Evolutionary conservation across 140 eudicot genomes (phyloP).

Genomic region (Oenanthe javanica): DNA sequence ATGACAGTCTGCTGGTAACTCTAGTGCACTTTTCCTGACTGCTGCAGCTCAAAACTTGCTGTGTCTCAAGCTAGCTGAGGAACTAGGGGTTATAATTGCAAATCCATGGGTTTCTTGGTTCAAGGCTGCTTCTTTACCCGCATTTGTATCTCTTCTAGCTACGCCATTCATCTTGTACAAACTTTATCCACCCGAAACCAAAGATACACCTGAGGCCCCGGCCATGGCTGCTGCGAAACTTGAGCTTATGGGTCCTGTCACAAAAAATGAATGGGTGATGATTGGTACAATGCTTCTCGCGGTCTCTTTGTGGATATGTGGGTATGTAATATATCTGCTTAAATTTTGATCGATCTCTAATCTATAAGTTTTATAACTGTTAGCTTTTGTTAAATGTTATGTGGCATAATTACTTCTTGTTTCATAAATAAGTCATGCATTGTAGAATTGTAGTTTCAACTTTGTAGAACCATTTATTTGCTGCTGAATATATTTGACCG

Average conservation of each 20-base stretch:
- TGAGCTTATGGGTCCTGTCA: slow-evolving; percentile 49
- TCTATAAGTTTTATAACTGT: background rate
- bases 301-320: slow-evolving; percentile 45
- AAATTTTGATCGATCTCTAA: background rate
- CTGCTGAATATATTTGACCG: background rate
- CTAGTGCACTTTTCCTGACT: slow-evolving; percentile 63
- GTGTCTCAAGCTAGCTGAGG: slow-evolving; percentile 54
- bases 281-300: slow-evolving; percentile 54
- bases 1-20: slow-evolving; percentile 50
- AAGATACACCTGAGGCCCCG: slow-evolving; percentile 56
- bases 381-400: background rate
- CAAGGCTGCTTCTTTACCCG: slow-evolving; percentile 50
- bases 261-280: slow-evolving; percentile 43
- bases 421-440: background rate
- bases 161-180: slow-evolving; percentile 45
- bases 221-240: slow-evolving; percentile 41
- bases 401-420: background rate
- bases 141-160: slow-evolving; percentile 36
- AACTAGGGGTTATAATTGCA: slow-evolving; percentile 40
- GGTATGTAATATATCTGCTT: slow-evolving; percentile 17
- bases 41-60: slow-evolving; percentile 60
- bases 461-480: background rate
- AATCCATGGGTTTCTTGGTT: slow-evolving; percentile 55
- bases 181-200: slow-evolving; percentile 54
- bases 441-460: background rate